Conservation (phyloP, 805 yeast species). For the Nakazawaea holstii region DNA sequence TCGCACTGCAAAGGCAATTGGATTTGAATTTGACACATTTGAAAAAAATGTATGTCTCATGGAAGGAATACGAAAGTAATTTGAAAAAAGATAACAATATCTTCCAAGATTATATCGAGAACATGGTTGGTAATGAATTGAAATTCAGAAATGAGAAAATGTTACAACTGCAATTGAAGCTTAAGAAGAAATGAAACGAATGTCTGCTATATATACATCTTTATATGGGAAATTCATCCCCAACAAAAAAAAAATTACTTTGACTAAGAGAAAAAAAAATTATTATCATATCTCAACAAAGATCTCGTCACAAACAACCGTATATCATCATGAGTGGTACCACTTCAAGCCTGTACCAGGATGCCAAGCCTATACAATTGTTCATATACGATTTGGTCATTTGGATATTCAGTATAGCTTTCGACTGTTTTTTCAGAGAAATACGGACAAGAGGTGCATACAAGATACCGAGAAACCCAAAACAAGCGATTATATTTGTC, state of each 20-base stretch:
- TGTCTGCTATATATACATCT: not conserved
- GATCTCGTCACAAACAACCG: no score
- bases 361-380: not conserved
- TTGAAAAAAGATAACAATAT: constrained; percentile 62
- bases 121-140: constrained; percentile 87
- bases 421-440: constrained; percentile 69
- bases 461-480: constrained; percentile 49
- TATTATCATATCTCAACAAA: no score
- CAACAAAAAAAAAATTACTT: not conserved
- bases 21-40: constrained; percentile 32
- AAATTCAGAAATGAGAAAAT: constrained; percentile 45
- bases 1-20: constrained; percentile 25
- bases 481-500: constrained; percentile 60
- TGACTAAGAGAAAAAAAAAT: no score
- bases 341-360: not conserved
- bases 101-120: constrained; percentile 84
- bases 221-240: not conserved
- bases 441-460: constrained; percentile 69
- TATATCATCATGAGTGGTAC: no score
- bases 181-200: constrained; percentile 11
- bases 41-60: constrained; percentile 33
- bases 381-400: constrained; percentile 45
- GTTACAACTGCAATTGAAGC: constrained; percentile 10
- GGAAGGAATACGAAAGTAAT: constrained; percentile 46
- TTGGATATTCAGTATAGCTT: constrained; percentile 38